Conservation (phyloP, 345 rosid genomes). For the Dimocarpus longan region DNA sequence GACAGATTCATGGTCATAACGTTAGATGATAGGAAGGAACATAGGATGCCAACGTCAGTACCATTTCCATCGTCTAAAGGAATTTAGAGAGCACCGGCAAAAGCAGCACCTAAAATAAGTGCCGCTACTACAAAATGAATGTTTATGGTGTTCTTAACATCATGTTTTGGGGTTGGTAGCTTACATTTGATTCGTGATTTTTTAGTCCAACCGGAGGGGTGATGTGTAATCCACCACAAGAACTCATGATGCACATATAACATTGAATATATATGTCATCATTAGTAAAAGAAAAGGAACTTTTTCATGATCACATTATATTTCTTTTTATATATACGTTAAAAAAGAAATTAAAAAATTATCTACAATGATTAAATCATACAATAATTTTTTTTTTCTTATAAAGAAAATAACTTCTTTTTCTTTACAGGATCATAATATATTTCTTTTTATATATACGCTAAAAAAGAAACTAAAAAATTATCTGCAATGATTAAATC, state of each 20-base stretch:
- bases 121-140: constrained; percentile 27
- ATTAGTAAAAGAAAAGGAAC: not conserved
- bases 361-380: too few relatives aligned
- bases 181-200: not conserved
- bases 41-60: too few relatives aligned
- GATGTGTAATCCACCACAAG: not conserved
- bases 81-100: constrained; percentile 13
- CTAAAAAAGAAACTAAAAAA: too few relatives aligned
- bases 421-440: too few relatives aligned
- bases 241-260: not conserved
- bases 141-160: constrained; percentile 15
- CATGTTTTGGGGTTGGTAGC: not conserved
- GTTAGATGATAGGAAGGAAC: not conserved
- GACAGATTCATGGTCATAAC: not conserved
- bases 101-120: constrained; percentile 23
- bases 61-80: not conserved
- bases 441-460: too few relatives aligned
- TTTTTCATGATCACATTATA: too few relatives aligned
- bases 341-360: too few relatives aligned
- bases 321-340: too few relatives aligned
- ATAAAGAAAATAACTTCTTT: too few relatives aligned
- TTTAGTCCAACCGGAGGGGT: not conserved
- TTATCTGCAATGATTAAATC: too few relatives aligned
- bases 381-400: too few relatives aligned
- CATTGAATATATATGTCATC: not conserved